phyloP scores from a whole-genome alignment of 306 rosid genomes.

The Amphicarpaea edgeworthii region DNA sequence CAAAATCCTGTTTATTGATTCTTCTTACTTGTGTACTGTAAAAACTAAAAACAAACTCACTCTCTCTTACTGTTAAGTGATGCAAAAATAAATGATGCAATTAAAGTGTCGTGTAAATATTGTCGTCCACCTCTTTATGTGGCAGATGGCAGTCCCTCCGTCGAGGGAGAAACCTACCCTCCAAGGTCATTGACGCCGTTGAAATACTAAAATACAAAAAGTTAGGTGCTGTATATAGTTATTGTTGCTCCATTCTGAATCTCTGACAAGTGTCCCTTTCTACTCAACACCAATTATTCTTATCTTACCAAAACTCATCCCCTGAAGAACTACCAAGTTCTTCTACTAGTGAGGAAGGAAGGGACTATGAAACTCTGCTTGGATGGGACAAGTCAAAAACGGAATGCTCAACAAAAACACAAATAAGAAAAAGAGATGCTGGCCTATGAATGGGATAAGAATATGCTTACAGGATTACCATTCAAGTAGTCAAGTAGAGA shows the following conservation, averaged over 20 bases:
- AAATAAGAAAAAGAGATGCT: neutral
- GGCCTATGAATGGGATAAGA: neutral
- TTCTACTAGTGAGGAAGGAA: neutral
- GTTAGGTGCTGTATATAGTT: constrained; percentile 10
- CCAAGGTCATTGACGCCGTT: neutral
- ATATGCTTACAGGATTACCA: constrained; percentile 25
- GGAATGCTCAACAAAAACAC: neutral
- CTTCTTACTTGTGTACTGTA: neutral
- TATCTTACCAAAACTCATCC: constrained; percentile 18
- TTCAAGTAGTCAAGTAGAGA: constrained; percentile 16
- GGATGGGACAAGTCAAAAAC: neutral
- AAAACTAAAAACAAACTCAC: neutral
- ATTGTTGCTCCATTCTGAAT: constrained; percentile 8
- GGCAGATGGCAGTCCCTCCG: constrained; percentile 10
- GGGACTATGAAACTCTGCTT: neutral
- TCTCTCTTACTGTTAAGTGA: neutral
- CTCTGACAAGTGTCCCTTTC: neutral
- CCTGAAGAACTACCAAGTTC: constrained; percentile 10
- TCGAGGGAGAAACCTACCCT: constrained; percentile 27
- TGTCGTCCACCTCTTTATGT: constrained; percentile 11
- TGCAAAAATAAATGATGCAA: neutral
- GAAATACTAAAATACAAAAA: constrained; percentile 13
- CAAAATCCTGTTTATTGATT: neutral
- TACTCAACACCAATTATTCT: neutral
- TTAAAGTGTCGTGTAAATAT: neutral